Evolutionary conservation across 1,284 basidiomycete genomes (phyloP).

Genomic region (Sanguinoderma infundibulare): DNA sequence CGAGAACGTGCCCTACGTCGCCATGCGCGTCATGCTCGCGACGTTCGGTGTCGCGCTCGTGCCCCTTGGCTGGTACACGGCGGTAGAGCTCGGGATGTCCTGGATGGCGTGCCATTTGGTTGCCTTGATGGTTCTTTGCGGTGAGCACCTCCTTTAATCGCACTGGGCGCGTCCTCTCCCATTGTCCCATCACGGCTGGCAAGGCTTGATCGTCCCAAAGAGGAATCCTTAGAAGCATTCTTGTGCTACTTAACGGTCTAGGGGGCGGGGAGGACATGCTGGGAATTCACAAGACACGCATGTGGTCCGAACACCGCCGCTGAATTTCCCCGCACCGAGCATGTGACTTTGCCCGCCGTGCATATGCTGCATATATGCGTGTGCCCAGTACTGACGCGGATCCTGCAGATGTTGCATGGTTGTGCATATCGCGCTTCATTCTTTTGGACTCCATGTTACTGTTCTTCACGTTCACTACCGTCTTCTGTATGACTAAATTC

Average conservation of each 20-base stretch:
- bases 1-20: conserved; percentile 85
- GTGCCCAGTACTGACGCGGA: not conserved
- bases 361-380: conserved; percentile 3
- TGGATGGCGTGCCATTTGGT: conserved; percentile 90
- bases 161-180: not conserved
- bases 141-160: conserved; percentile 47
- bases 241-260: too few relatives aligned
- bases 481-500: conserved; percentile 95
- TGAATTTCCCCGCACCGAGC: too few relatives aligned
- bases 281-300: too few relatives aligned
- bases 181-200: too few relatives aligned
- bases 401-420: conserved; percentile 89
- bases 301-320: too few relatives aligned
- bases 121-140: conserved; percentile 91
- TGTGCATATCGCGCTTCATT: conserved; percentile 96
- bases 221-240: too few relatives aligned
- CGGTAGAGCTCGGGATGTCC: conserved; percentile 94
- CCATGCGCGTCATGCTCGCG: conserved; percentile 95
- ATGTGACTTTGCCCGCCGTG: too few relatives aligned
- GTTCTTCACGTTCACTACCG: conserved; percentile 97
- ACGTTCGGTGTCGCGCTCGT: conserved; percentile 95
- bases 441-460: conserved; percentile 97
- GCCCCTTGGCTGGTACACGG: conserved; percentile 95
- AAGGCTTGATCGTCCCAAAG: too few relatives aligned
- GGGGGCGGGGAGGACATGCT: too few relatives aligned